Percentiles rank a stretch among this genome's conserved stretches.
These are phyloP conservation scores for Picea abies DNA, from an alignment of 83 land plant genomes.

Conservation along the genomic window DNA sequence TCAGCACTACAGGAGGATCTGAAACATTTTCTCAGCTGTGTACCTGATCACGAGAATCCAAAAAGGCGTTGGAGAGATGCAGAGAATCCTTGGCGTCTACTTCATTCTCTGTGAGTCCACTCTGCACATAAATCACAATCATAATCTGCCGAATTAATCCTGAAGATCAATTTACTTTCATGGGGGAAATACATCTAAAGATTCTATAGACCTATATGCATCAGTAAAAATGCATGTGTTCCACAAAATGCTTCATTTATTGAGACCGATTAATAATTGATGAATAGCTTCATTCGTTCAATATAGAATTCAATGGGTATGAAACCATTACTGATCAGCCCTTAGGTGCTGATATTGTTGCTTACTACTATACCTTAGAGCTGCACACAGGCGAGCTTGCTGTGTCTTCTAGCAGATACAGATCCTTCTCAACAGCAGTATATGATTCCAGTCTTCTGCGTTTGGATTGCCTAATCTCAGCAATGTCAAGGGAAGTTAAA, in stretches of 20 bases:
- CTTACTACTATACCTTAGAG: slow-evolving; percentile 2
- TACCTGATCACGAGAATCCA: slow-evolving; percentile 9
- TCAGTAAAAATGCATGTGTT: too few relatives aligned
- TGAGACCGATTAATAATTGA: too few relatives aligned
- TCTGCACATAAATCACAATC: slow-evolving; percentile 7
- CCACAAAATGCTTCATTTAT: too few relatives aligned
- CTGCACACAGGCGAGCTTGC: slow-evolving; percentile 14
- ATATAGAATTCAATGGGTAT: too few relatives aligned
- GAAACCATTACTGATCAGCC: too few relatives aligned
- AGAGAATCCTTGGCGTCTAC: background rate
- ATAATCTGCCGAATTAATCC: too few relatives aligned
- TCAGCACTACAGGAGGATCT: background rate
- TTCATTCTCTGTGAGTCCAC: slow-evolving; percentile 12
- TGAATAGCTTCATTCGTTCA: too few relatives aligned
- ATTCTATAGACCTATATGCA: too few relatives aligned
- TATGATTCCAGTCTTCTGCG: background rate
- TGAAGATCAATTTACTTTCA: too few relatives aligned
- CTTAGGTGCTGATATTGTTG: too few relatives aligned
- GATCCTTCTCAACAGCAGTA: background rate
- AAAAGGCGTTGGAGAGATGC: background rate
- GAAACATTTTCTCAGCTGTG: background rate
- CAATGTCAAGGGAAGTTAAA: background rate
- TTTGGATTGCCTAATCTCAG: slow-evolving; percentile 3
- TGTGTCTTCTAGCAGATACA: slow-evolving; percentile 17
- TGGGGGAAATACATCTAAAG: too few relatives aligned